phyloP scores from a whole-genome alignment of 2,329 filamentous ascomycete genomes.

The Sclerotinia nivalis region DNA sequence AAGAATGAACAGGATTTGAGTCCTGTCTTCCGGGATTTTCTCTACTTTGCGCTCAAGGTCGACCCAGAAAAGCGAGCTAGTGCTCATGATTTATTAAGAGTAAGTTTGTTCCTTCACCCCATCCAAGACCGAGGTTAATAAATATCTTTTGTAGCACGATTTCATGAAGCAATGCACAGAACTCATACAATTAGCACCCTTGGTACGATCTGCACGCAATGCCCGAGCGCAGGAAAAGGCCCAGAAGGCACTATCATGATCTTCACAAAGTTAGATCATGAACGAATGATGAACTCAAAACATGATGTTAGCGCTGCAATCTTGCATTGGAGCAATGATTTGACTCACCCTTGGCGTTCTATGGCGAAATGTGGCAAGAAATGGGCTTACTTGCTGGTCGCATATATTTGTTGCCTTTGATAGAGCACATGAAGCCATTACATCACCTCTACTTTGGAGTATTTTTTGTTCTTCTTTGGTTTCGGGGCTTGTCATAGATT shows the following conservation, averaged over 20 bases:
- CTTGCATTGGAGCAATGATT: constrained; percentile 16
- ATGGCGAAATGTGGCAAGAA: constrained; percentile 7
- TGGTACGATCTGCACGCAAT: constrained; percentile 82
- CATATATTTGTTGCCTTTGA: constrained; percentile 2
- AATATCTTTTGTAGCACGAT: constrained; percentile 59
- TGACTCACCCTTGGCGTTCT: constrained; percentile 17
- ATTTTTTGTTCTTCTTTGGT: constrained; percentile 10
- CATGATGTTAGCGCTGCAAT: constrained; percentile 22
- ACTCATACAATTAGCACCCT: constrained; percentile 74
- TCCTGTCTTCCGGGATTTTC: constrained; percentile 82
- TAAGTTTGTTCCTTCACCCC: constrained; percentile 52
- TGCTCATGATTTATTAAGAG: constrained; percentile 88
- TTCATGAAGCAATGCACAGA: constrained; percentile 79
- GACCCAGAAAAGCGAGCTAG: constrained; percentile 96
- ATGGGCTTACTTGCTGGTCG: constrained; percentile 7
- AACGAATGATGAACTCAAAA: constrained; percentile 22
- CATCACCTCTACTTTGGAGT: neutral
- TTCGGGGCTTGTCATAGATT: constrained; percentile 14
- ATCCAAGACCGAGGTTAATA: constrained; percentile 2
- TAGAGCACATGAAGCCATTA: constrained; percentile 11
- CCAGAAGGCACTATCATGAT: constrained; percentile 53
- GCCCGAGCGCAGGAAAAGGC: constrained; percentile 84
- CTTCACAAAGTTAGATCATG: constrained; percentile 8
- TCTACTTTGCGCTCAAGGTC: constrained; percentile 91
- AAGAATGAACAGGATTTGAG: constrained; percentile 88